Evolutionary conservation across 805 yeast species (phyloP).

Genomic region (Groenewaldozyma tartarivorans): DNA sequence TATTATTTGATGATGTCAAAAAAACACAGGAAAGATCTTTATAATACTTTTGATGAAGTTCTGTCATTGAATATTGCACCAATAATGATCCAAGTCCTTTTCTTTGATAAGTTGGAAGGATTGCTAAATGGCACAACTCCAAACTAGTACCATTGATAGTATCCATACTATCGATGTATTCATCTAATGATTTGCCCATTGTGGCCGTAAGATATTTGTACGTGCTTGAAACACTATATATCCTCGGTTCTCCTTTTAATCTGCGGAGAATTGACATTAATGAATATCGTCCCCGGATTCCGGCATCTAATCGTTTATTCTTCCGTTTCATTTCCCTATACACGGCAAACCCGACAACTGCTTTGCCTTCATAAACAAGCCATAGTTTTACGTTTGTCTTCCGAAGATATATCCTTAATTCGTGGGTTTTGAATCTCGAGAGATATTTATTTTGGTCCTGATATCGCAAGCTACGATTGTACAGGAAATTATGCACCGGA

Average conservation of each 20-base stretch:
- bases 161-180: too few relatives aligned
- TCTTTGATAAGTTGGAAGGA: not conserved
- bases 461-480: not conserved
- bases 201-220: not conserved
- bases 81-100: not conserved
- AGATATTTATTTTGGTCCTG: not conserved
- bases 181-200: not conserved
- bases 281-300: too few relatives aligned
- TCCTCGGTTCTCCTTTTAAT: not conserved
- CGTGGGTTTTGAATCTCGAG: not conserved
- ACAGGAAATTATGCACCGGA: not conserved
- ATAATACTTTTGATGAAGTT: not conserved
- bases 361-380: not conserved
- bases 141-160: not conserved
- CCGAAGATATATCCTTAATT: not conserved
- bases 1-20: not conserved
- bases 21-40: not conserved
- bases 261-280: too few relatives aligned
- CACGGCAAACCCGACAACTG: not conserved
- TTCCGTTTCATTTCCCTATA: not conserved
- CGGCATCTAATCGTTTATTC: too few relatives aligned
- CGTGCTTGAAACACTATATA: not conserved
- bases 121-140: not conserved
- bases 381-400: not conserved
- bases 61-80: not conserved